Conservation (phyloP, 495 filamentous ascomycete genomes). For the Talaromyces liani region DNA sequence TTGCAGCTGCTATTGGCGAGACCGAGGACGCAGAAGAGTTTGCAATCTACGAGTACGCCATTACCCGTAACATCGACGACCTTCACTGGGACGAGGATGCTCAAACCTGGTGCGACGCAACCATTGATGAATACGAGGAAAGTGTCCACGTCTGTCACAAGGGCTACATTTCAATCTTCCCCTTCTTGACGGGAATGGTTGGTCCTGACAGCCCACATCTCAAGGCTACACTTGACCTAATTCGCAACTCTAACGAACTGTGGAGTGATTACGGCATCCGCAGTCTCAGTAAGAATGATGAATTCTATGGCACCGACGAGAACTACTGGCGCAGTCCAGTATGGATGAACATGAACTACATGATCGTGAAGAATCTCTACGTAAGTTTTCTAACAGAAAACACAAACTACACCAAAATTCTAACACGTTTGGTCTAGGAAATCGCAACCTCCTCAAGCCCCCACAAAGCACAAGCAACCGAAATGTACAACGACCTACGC, state of each 20-base stretch:
- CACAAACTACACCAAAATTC: neutral
- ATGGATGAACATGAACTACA: slow-evolving; percentile 97
- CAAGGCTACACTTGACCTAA: slow-evolving; percentile 64
- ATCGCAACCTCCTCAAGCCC: slow-evolving; percentile 50
- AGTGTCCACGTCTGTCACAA: slow-evolving; percentile 87
- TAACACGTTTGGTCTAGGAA: slow-evolving; percentile 24
- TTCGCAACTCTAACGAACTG: slow-evolving; percentile 74
- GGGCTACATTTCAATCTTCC: slow-evolving; percentile 91
- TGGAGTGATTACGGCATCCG: slow-evolving; percentile 82
- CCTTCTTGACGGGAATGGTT: slow-evolving; percentile 79
- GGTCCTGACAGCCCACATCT: slow-evolving; percentile 64
- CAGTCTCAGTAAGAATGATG: slow-evolving; percentile 76
- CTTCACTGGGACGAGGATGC: slow-evolving; percentile 81
- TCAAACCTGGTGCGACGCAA: slow-evolving; percentile 87
- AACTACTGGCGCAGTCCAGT: slow-evolving; percentile 97
- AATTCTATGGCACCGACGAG: slow-evolving; percentile 80
- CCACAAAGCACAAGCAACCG: slow-evolving; percentile 59
- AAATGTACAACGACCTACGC: slow-evolving; percentile 69
- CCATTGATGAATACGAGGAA: slow-evolving; percentile 93
- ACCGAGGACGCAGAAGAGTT: slow-evolving; percentile 68
- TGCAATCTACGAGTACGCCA: slow-evolving; percentile 64
- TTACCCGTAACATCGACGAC: slow-evolving; percentile 83
- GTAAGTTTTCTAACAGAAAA: slow-evolving; percentile 47
- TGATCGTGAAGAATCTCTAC: slow-evolving; percentile 73
- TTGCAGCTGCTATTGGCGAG: slow-evolving; percentile 65